Evolutionary conservation across 495 filamentous ascomycete genomes (phyloP).

Genomic region (Bacidia gigantensis): DNA sequence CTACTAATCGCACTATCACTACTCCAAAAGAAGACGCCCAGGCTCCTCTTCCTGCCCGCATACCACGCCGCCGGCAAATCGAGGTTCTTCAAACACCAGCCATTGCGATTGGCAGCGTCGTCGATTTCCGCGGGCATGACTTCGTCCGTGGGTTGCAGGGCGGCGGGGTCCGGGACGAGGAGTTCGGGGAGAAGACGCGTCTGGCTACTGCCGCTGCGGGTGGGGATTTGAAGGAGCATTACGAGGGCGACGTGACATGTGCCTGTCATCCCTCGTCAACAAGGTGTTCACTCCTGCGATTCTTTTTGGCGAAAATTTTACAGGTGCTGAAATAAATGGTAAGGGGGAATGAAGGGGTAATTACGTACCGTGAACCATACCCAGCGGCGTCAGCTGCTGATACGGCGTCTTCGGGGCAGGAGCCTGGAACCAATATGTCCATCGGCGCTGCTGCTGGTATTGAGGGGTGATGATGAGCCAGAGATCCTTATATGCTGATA

Average conservation of each 20-base stretch:
- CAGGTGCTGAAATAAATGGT: no score
- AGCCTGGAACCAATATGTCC: background rate
- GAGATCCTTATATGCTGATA: background rate
- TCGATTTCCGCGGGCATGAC: background rate
- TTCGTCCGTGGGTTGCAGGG: background rate
- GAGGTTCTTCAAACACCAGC: background rate
- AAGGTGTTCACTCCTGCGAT: background rate
- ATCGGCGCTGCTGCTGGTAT: background rate
- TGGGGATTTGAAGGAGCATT: background rate
- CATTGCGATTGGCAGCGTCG: background rate
- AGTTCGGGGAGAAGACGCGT: background rate
- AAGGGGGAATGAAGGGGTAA: no score
- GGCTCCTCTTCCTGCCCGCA: background rate
- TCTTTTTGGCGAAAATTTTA: background rate
- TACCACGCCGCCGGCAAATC: background rate
- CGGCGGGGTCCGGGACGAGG: background rate
- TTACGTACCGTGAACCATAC: background rate
- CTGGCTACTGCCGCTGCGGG: background rate
- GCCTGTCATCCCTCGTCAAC: background rate
- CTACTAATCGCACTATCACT: background rate
- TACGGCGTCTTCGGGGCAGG: background rate
- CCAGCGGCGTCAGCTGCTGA: background rate
- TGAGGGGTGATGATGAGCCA: background rate
- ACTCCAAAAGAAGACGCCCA: constrained; percentile 1
- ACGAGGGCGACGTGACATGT: background rate